Percentiles rank a stretch among this genome's conserved stretches.
These are phyloP conservation scores for Boletus subcaerulescens DNA, from an alignment of 768 basidiomycete genomes.

Conservation along the genomic window DNA sequence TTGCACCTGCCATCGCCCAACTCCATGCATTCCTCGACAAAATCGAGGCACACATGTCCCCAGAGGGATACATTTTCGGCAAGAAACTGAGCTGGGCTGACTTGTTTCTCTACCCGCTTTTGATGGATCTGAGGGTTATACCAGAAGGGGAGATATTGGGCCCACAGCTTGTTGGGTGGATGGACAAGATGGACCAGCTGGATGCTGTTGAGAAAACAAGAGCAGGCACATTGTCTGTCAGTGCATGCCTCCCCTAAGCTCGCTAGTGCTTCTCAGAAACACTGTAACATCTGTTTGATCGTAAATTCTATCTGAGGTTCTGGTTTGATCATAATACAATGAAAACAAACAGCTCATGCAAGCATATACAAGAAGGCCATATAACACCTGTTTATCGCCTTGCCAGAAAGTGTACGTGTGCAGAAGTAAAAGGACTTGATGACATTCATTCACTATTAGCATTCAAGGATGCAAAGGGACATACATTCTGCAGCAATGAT, in stretches of 20 bases:
- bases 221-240: conserved; percentile 24
- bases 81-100: conserved; percentile 30
- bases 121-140: conserved; percentile 28
- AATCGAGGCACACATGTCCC: conserved; percentile 24
- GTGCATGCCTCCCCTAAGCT: conserved; percentile 24
- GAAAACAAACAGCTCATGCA: no score
- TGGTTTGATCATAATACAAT: no score
- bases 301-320: no score
- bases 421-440: no score
- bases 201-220: conserved; percentile 26
- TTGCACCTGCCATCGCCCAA: conserved; percentile 16
- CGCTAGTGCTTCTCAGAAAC: not conserved
- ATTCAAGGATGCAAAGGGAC: not conserved
- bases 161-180: conserved; percentile 22
- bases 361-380: no score
- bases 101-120: conserved; percentile 32
- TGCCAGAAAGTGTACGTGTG: no score
- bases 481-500: conserved; percentile 11
- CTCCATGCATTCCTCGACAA: conserved; percentile 16
- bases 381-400: no score
- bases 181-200: conserved; percentile 23
- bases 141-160: conserved; percentile 26
- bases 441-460: not conserved
- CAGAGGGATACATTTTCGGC: conserved; percentile 29
- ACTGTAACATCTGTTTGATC: not conserved